A percentile compares a stretch with the other conserved stretches of the same genome.
Conservation (phyloP, 345 rosid species). For the Boechera stricta region DNA sequence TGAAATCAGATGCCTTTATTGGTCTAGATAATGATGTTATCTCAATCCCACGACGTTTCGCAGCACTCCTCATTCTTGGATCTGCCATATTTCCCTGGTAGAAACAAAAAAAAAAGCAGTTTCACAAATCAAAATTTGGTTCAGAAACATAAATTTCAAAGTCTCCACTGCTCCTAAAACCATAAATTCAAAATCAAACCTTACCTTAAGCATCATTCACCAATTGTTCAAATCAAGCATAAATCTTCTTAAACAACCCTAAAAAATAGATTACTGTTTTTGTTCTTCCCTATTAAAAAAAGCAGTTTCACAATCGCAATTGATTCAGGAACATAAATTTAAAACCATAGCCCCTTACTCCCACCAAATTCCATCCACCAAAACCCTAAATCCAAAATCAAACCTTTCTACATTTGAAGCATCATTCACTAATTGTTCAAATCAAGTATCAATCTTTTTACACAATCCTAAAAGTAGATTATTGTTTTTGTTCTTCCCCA, state of each 20-base stretch:
- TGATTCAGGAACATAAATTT: no score
- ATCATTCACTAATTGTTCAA: not conserved
- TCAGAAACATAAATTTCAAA: not conserved
- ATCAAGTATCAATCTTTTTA: conserved; percentile 3
- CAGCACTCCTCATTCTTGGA: conserved; percentile 89
- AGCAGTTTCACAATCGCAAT: no score
- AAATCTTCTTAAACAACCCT: conserved; percentile 1
- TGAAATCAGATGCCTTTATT: conserved; percentile 79
- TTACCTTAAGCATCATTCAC: not conserved
- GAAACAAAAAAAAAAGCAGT: not conserved
- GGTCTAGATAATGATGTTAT: conserved; percentile 95
- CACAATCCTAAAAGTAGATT: not conserved
- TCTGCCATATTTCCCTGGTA: conserved; percentile 82
- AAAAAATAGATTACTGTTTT: not conserved
- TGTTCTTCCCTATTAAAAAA: not conserved
- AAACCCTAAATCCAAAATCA: no score
- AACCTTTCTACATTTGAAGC: not conserved
- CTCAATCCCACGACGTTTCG: conserved; percentile 82
- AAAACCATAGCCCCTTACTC: no score
- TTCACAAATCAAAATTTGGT: not conserved
- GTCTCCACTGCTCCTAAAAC: not conserved
- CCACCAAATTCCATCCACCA: no score
- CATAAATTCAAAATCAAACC: not conserved
- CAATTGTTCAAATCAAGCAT: conserved; percentile 9
- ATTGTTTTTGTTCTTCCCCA: not conserved